Evolutionary conservation across 441 rosid genomes (phyloP).

Genomic region (Codiaeum variegatum): DNA sequence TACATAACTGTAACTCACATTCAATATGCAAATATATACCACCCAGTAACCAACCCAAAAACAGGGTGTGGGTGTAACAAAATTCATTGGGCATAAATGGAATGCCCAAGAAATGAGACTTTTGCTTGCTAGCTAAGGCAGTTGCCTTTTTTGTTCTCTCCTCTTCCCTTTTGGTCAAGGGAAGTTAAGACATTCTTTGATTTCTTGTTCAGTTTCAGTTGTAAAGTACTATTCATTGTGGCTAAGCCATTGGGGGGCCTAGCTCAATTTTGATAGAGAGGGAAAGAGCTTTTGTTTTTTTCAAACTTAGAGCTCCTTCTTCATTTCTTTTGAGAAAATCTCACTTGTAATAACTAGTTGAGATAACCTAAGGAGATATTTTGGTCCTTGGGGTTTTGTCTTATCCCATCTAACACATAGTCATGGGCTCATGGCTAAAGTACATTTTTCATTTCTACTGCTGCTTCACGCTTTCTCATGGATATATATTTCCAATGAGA

Average conservation of each 20-base stretch:
- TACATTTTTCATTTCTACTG: not conserved
- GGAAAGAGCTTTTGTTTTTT: slow-evolving; percentile 15
- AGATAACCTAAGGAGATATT: slow-evolving; percentile 18
- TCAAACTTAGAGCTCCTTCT: slow-evolving; percentile 15
- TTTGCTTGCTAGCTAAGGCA: not conserved
- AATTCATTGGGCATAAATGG: slow-evolving; percentile 8
- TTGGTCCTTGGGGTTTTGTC: slow-evolving; percentile 12
- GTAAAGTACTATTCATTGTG: slow-evolving; percentile 9
- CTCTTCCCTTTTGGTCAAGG: not conserved
- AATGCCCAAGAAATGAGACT: not conserved
- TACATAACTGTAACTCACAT: slow-evolving; percentile 11
- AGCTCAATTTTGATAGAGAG: slow-evolving; percentile 10
- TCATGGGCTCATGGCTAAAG: slow-evolving; percentile 5
- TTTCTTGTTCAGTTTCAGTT: not conserved
- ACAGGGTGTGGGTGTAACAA: slow-evolving; percentile 9
- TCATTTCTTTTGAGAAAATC: not conserved
- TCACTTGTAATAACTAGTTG: not conserved
- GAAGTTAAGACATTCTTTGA: not conserved
- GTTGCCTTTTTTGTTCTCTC: not conserved
- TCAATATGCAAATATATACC: not conserved
- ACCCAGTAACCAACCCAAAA: not conserved
- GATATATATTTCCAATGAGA: not conserved
- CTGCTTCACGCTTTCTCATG: not conserved
- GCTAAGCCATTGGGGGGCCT: slow-evolving; percentile 13
- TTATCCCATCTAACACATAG: slow-evolving; percentile 1